phyloP scores from a whole-genome alignment of 176 grass and related monocot genomes.

The Neostapfia colusana region DNA sequence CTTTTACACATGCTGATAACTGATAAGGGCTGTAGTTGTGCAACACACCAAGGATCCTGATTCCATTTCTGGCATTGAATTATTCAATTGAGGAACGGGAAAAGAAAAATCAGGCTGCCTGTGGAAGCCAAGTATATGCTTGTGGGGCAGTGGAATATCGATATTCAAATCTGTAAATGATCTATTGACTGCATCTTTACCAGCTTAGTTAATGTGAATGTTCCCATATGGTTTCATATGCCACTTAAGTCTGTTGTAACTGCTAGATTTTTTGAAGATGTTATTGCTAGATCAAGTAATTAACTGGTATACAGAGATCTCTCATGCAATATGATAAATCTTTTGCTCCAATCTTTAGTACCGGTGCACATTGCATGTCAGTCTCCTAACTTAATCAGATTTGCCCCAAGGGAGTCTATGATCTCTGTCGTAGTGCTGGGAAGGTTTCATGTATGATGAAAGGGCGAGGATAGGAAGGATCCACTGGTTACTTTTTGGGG shows the following conservation, averaged over 20 bases:
- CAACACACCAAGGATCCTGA: neutral
- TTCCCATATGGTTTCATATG: neutral
- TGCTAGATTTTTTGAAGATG: neutral
- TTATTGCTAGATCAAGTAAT: neutral
- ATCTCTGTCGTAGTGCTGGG: neutral
- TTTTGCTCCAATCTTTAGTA: neutral
- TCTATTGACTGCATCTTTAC: neutral
- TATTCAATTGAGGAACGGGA: neutral
- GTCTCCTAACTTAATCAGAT: neutral
- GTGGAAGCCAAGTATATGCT: neutral
- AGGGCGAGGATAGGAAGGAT: neutral
- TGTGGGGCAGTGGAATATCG: neutral
- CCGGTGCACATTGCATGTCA: neutral
- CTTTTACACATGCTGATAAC: slow-evolving; percentile 6
- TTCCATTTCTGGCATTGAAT: neutral
- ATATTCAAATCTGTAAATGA: neutral
- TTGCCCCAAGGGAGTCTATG: neutral
- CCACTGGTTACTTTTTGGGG: neutral
- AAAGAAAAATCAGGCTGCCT: neutral
- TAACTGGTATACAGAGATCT: slow-evolving; percentile 11
- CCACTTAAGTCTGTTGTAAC: neutral
- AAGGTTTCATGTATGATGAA: neutral
- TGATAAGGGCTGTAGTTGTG: slow-evolving; percentile 18
- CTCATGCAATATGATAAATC: neutral
- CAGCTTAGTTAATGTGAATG: neutral